Conservation (phyloP, 495 filamentous ascomycete species). For the Penicillium ucsense region DNA sequence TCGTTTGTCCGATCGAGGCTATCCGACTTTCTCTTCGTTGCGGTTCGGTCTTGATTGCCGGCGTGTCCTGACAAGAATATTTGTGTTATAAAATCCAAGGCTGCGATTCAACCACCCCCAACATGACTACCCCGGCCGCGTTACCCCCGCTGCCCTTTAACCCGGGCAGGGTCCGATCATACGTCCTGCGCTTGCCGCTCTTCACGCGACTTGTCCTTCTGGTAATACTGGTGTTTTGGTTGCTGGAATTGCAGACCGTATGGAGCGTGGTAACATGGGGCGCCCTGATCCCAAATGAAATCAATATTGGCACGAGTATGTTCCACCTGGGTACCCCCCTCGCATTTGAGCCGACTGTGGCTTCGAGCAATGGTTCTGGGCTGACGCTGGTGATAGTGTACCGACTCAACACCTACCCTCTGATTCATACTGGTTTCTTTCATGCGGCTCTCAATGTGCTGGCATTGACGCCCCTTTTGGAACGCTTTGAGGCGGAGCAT, state of each 20-base stretch:
- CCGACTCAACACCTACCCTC: conserved; percentile 82
- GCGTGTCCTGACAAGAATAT: no score
- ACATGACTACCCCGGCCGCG: conserved; percentile 32
- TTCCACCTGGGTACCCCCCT: conserved; percentile 5
- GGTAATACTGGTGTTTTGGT: conserved; percentile 58
- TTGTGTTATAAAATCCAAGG: no score
- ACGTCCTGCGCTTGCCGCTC: conserved; percentile 76
- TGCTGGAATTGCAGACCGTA: conserved; percentile 51
- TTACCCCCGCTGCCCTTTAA: conserved; percentile 40
- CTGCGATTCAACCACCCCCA: not conserved
- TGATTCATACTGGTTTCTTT: conserved; percentile 73
- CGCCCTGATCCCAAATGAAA: conserved; percentile 64
- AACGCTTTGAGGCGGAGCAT: conserved; percentile 88
- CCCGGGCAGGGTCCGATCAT: conserved; percentile 47
- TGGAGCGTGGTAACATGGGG: conserved; percentile 69
- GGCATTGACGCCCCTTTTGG: conserved; percentile 72
- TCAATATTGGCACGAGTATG: conserved; percentile 66
- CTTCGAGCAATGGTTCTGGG: not conserved
- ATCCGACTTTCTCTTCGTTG: no score
- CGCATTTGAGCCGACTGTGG: not conserved
- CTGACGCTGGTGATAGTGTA: conserved; percentile 56
- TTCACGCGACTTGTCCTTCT: conserved; percentile 69
- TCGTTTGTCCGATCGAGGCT: no score
- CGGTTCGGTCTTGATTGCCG: no score
- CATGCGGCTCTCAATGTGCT: conserved; percentile 73